Percentiles rank a stretch among this genome's conserved stretches.
These are phyloP conservation scores for Dendrobium chrysotoxum DNA, from an alignment of 106 monocot species.

Conservation along the genomic window DNA sequence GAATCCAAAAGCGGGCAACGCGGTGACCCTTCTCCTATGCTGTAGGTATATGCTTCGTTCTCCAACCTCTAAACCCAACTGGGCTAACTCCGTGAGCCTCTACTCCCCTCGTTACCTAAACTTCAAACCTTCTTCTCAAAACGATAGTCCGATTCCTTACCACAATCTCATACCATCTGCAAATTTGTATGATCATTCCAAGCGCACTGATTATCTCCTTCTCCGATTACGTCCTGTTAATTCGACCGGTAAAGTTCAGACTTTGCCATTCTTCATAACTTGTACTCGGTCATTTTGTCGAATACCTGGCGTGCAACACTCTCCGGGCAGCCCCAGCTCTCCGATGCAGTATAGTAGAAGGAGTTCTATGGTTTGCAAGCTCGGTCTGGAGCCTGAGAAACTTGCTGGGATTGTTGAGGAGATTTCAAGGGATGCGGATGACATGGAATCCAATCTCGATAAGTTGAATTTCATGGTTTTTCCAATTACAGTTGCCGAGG, in stretches of 20 bases:
- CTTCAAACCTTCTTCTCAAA: not conserved
- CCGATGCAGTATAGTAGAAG: not conserved
- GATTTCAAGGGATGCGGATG: slow-evolving; percentile 19
- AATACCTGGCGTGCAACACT: not conserved
- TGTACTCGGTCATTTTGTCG: slow-evolving; percentile 2
- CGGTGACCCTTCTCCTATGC: not conserved
- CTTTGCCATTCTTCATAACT: not conserved
- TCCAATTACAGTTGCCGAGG: slow-evolving; percentile 9
- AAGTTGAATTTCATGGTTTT: slow-evolving; percentile 23
- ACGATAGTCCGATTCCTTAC: not conserved
- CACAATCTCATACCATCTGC: not conserved
- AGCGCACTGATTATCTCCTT: not conserved
- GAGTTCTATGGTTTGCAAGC: not conserved
- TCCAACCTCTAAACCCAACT: not conserved
- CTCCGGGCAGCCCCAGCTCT: not conserved
- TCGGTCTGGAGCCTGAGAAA: not conserved
- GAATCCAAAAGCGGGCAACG: not conserved
- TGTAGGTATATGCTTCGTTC: not conserved
- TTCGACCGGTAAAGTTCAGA: not conserved
- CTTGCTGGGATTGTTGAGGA: slow-evolving; percentile 27
- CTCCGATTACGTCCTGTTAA: not conserved
- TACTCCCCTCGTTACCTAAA: not conserved
- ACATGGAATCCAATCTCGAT: slow-evolving; percentile 29
- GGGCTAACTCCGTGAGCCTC: not conserved
- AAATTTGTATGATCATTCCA: not conserved